Evolutionary conservation across 1,139 yeast species (phyloP).

Genomic region (Candida pseudoviswanathii): DNA sequence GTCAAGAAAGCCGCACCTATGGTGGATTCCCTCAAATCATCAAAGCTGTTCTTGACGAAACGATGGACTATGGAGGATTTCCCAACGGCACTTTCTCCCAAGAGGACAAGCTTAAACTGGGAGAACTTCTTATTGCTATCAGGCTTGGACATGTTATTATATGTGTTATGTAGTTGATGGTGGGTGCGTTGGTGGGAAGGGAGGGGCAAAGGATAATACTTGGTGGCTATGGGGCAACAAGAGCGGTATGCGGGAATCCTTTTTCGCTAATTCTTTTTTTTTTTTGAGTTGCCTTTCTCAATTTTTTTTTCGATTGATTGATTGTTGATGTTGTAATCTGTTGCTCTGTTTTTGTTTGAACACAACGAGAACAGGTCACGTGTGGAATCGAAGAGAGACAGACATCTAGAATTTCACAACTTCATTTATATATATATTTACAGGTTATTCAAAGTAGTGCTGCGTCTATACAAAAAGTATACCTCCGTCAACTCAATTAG

Average conservation of each 20-base stretch:
- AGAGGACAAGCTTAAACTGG: slow-evolving; percentile 48
- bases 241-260: neutral
- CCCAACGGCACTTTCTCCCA: slow-evolving; percentile 54
- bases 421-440: slow-evolving; percentile 2
- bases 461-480: neutral
- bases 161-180: neutral
- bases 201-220: too few species aligned
- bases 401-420: too few species aligned
- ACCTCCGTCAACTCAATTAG: neutral
- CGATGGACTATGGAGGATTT: slow-evolving; percentile 50
- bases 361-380: neutral
- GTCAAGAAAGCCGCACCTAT: slow-evolving; percentile 98
- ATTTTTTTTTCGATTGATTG: neutral
- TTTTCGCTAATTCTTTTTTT: neutral
- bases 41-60: slow-evolving; percentile 74
- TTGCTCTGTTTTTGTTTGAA: neutral
- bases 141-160: neutral
- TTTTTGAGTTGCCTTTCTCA: slow-evolving; percentile 1
- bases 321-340: neutral
- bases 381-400: neutral
- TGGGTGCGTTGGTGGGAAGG: neutral
- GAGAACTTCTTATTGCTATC: slow-evolving; percentile 27
- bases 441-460: too few species aligned
- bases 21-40: slow-evolving; percentile 91
- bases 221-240: neutral